phyloP scores from a whole-genome alignment of 805 yeast genomes.

The Candida golubevii region DNA sequence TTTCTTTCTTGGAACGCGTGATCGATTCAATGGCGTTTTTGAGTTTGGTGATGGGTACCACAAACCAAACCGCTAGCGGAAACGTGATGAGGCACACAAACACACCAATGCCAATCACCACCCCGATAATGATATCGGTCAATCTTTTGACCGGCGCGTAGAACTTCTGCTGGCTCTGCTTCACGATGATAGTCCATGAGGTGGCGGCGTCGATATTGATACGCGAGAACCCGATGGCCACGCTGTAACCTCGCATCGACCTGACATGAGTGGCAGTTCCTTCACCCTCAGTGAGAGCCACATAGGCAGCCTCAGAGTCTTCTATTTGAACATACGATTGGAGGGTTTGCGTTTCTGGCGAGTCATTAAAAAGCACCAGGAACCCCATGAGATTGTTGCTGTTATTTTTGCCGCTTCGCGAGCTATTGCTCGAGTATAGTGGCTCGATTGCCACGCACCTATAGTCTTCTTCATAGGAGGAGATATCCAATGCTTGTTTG shows the following conservation, averaged over 20 bases:
- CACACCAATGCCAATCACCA: slow-evolving; percentile 73
- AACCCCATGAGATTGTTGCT: slow-evolving; percentile 45
- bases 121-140: slow-evolving; percentile 68
- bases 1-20: slow-evolving; percentile 39
- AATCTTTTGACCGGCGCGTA: slow-evolving; percentile 59
- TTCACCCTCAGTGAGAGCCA: slow-evolving; percentile 23
- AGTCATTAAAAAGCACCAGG: slow-evolving; percentile 25
- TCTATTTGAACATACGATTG: slow-evolving; percentile 24
- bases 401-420: slow-evolving; percentile 13
- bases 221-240: slow-evolving; percentile 35
- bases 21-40: slow-evolving; percentile 80
- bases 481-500: slow-evolving; percentile 20
- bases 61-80: slow-evolving; percentile 80
- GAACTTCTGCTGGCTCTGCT: slow-evolving; percentile 57
- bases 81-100: slow-evolving; percentile 72
- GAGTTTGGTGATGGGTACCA: slow-evolving; percentile 72
- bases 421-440: slow-evolving; percentile 26
- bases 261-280: slow-evolving; percentile 30
- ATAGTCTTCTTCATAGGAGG: slow-evolving; percentile 23
- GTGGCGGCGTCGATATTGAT: slow-evolving; percentile 31
- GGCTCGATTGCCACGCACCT: slow-evolving; percentile 30
- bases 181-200: slow-evolving; percentile 70
- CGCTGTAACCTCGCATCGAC: slow-evolving; percentile 18
- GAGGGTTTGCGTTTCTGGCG: slow-evolving; percentile 22
- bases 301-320: slow-evolving; percentile 23